phyloP scores from a whole-genome alignment of 805 yeast species.

The Torulaspora franciscae region DNA sequence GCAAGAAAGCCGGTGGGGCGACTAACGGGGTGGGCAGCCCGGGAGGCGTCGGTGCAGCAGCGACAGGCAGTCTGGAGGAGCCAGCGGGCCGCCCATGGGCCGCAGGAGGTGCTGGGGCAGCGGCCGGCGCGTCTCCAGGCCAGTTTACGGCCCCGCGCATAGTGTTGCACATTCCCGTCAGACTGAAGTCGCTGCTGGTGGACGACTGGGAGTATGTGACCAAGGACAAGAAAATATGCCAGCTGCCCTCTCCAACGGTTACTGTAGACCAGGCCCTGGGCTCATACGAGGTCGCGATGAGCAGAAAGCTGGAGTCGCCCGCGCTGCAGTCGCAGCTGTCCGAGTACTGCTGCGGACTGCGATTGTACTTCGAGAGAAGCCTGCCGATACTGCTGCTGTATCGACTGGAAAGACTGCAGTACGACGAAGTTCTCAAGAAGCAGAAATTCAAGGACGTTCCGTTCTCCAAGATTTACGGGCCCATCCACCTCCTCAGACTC shows the following conservation, averaged over 20 bases:
- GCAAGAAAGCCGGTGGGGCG: conserved; percentile 1
- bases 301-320: conserved; percentile 28
- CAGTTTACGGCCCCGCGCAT: conserved; percentile 37
- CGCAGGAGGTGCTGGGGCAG: background rate
- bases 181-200: conserved; percentile 65
- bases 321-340: conserved; percentile 48
- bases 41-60: background rate
- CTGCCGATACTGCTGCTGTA: conserved; percentile 37
- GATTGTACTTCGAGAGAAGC: conserved; percentile 66
- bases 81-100: background rate
- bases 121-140: conserved; percentile 1
- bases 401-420: conserved; percentile 32
- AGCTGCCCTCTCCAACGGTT: conserved; percentile 51
- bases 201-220: conserved; percentile 94
- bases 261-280: conserved; percentile 51
- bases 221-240: conserved; percentile 64
- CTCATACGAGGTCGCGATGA: conserved; percentile 41
- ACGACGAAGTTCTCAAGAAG: conserved; percentile 20
- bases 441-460: conserved; percentile 12
- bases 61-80: background rate
- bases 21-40: background rate
- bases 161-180: conserved; percentile 54
- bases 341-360: conserved; percentile 70
- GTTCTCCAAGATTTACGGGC: conserved; percentile 55
- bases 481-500: conserved; percentile 75